Percentiles rank a stretch among this genome's conserved stretches.
Conservation (phyloP, 2,329 filamentous ascomycete genomes). For the Colletotrichum euphorbiae region DNA sequence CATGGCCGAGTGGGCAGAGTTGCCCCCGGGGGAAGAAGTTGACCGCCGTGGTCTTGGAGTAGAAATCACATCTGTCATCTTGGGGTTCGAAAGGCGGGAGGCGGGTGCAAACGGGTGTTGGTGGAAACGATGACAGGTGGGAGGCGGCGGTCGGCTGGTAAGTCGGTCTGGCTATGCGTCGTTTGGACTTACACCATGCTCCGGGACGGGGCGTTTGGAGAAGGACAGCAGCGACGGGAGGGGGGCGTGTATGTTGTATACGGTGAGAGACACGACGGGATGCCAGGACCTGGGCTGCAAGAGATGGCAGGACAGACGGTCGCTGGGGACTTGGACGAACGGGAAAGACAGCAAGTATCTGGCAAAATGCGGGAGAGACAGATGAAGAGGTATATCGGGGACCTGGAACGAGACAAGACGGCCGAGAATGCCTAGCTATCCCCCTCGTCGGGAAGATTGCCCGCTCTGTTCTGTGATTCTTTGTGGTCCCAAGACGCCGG, state of each 20-base stretch:
- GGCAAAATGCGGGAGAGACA: conserved; percentile 24
- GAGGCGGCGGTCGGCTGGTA: conserved; percentile 18
- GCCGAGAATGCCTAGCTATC: conserved; percentile 25
- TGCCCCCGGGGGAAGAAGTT: conserved; percentile 39
- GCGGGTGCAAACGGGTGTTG: conserved; percentile 37
- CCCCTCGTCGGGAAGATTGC: conserved; percentile 29
- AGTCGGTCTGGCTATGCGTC: conserved; percentile 30
- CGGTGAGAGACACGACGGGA: conserved; percentile 32
- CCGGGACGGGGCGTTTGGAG: conserved; percentile 32
- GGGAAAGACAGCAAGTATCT: conserved; percentile 13
- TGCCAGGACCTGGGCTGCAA: conserved; percentile 20
- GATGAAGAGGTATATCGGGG: conserved; percentile 25
- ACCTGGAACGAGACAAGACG: conserved; percentile 26
- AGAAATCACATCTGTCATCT: conserved; percentile 40
- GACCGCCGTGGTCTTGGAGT: conserved; percentile 38
- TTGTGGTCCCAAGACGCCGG: conserved; percentile 29
- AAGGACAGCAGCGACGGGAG: conserved; percentile 9
- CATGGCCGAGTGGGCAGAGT: conserved; percentile 39
- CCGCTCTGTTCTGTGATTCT: conserved; percentile 22
- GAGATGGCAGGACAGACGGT: conserved; percentile 1
- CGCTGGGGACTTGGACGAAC: conserved; percentile 25
- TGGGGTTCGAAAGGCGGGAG: conserved; percentile 12
- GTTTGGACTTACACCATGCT: conserved; percentile 40
- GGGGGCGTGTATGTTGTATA: conserved; percentile 29
- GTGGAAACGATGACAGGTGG: conserved; percentile 26